Evolutionary conservation across 352 stramenopile species (phyloP).

Genomic region (Phytophthora tentaculata): DNA sequence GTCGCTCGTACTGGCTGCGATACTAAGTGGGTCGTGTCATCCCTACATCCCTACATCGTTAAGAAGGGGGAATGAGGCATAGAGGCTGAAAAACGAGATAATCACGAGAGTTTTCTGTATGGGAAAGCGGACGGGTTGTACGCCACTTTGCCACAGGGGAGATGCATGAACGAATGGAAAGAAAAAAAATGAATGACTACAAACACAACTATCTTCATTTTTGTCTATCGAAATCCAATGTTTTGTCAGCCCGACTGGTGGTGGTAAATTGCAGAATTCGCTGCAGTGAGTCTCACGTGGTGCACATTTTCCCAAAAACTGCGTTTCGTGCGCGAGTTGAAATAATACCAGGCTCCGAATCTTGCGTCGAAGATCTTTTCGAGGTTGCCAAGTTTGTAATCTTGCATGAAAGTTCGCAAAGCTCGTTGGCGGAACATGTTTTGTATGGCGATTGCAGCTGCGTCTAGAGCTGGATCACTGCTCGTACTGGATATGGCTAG

Average conservation of each 20-base stretch:
- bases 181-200: slow-evolving; percentile 39
- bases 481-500: background rate
- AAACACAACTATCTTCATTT: slow-evolving; percentile 12
- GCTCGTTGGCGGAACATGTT: slow-evolving; percentile 42
- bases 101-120: slow-evolving; percentile 36
- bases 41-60: slow-evolving; percentile 33
- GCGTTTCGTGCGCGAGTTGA: slow-evolving; percentile 55
- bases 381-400: slow-evolving; percentile 45
- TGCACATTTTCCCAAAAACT: slow-evolving; percentile 60
- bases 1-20: slow-evolving; percentile 98
- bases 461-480: slow-evolving; percentile 10
- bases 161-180: slow-evolving; percentile 33
- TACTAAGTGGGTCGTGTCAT: slow-evolving; percentile 65
- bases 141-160: slow-evolving; percentile 39
- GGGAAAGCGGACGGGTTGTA: slow-evolving; percentile 36
- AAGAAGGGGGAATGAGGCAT: slow-evolving; percentile 42
- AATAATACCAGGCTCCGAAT: slow-evolving; percentile 60
- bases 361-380: slow-evolving; percentile 50
- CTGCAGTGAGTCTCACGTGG: slow-evolving; percentile 30
- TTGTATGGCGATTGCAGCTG: slow-evolving; percentile 48
- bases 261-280: slow-evolving; percentile 31
- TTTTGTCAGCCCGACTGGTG: slow-evolving; percentile 1
- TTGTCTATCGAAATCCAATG: background rate
- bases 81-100: slow-evolving; percentile 37
- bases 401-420: slow-evolving; percentile 41